These are phyloP conservation scores for Sextonia rubra DNA, from an alignment of 164 flowering plant species.

Conservation along the genomic window DNA sequence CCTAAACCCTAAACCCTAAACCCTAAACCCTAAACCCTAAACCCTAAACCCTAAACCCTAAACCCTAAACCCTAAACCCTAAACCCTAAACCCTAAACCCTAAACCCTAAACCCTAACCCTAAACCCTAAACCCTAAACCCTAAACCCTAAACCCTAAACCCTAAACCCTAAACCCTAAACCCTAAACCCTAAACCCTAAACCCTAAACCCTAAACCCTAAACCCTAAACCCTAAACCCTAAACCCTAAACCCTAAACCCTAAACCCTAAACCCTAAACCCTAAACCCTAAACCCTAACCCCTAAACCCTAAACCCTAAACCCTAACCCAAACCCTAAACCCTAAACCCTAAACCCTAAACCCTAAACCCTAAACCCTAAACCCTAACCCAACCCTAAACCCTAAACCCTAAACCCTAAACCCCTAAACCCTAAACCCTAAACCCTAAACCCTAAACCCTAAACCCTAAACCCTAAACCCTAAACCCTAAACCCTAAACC, in stretches of 20 bases:
- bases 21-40: conserved; percentile 21
- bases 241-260: conserved; percentile 4
- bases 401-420: too few species aligned
- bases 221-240: conserved; percentile 3
- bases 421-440: conserved; percentile 24
- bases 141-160: conserved; percentile 4
- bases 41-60: conserved; percentile 20
- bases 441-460: conserved; percentile 19
- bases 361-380: conserved; percentile 6
- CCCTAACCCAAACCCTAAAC: conserved; percentile 7
- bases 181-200: conserved; percentile 10
- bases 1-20: conserved; percentile 18
- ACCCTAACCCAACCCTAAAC: conserved; percentile 10
- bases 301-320: conserved; percentile 12
- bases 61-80: conserved; percentile 9
- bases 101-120: conserved; percentile 13
- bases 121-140: not conserved
- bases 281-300: conserved; percentile 2
- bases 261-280: conserved; percentile 16
- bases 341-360: conserved; percentile 14
- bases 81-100: conserved; percentile 5
- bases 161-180: not conserved
- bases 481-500: not conserved
- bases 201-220: conserved; percentile 13
- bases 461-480: conserved; percentile 17